Evolutionary conservation across 1,139 yeast genomes (phyloP), one percentile per base, ranked within the genome.

Genomic region (Hyphopichia fennica): DNA sequence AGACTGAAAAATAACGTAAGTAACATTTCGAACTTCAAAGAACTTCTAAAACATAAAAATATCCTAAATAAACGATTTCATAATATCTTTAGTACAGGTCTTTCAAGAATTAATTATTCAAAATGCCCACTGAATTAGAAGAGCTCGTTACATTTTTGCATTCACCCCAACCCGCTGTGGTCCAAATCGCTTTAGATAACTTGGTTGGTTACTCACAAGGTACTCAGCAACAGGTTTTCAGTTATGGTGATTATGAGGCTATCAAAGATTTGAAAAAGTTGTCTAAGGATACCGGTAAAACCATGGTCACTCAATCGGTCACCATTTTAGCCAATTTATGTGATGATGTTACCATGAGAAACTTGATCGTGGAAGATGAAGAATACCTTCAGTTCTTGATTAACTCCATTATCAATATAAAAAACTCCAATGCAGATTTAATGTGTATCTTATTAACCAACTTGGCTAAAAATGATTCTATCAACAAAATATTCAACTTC

Each of bases 361-460:
- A 76, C 40, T 56, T 82, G 48, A 74, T 91, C 17, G 87, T 81
- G 7, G 75, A 80, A 32, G 96, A 91, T 59, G 69, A 62, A 18
- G 70, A 70, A 6, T 87, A 82, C 59, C 54, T 89, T 43, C 71
- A 75, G 48, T 79, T 60, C 55, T 63, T 88, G 45, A 71, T 81
- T 19, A 67, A 71, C 46, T 69, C 78, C 44, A 78, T 88, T 38
- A 62, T 79, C 45, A 81, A 79, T 48, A 60, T 81, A 28, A 70
- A 71, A 7, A 85, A 87, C 54, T 59, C 77, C 33, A 82, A 83
- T 60, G 88, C 95, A 10, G 97, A 89, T 55, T 74, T 90, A 48
- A 85, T 84, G 77, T 82, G 95, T 58, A 91, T 93, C 50, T 69
- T 93, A 46, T 74, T 93, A 51, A 82, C 96, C 32, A 93, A 93